Conservation (phyloP, 2,329 filamentous ascomycete genomes). For the Botrytis fabae region DNA sequence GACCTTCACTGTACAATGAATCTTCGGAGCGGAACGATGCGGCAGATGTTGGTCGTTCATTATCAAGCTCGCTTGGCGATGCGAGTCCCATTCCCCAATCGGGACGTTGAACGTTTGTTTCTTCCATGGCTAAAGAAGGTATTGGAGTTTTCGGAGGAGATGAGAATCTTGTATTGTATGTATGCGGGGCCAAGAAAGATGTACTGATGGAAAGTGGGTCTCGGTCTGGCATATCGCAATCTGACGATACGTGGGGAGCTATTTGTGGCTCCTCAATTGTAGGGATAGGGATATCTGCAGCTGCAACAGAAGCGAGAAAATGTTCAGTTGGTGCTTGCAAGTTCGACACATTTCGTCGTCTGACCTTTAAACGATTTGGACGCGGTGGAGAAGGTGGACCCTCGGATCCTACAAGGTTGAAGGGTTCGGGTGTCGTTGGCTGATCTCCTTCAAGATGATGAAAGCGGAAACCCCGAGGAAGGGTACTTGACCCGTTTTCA, state of each 20-base stretch:
- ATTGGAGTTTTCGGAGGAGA: conserved; percentile 62
- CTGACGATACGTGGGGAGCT: conserved; percentile 33
- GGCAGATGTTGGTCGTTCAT: conserved; percentile 35
- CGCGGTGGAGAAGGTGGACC: conserved; percentile 39
- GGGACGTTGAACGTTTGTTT: conserved; percentile 29
- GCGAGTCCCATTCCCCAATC: conserved; percentile 38
- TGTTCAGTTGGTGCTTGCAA: conserved; percentile 60
- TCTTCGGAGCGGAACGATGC: conserved; percentile 48
- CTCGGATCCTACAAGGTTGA: conserved; percentile 27
- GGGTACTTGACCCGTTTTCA: conserved; percentile 37
- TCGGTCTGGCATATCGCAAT: conserved; percentile 36
- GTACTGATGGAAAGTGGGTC: conserved; percentile 26
- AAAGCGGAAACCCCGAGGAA: conserved; percentile 40
- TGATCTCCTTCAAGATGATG: conserved; percentile 31
- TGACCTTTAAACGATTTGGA: conserved; percentile 37
- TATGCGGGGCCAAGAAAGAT: conserved; percentile 32
- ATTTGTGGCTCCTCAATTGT: conserved; percentile 60
- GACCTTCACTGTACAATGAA: conserved; percentile 57
- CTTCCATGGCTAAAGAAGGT: conserved; percentile 38
- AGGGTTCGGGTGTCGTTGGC: conserved; percentile 38
- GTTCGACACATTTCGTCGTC: conserved; percentile 36
- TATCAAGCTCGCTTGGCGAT: conserved; percentile 31
- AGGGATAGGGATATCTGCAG: conserved; percentile 63
- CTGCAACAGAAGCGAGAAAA: conserved; percentile 66
- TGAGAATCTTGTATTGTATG: conserved; percentile 23